Conservation (phyloP, 768 basidiomycete genomes). For the Amanita rimosa region DNA sequence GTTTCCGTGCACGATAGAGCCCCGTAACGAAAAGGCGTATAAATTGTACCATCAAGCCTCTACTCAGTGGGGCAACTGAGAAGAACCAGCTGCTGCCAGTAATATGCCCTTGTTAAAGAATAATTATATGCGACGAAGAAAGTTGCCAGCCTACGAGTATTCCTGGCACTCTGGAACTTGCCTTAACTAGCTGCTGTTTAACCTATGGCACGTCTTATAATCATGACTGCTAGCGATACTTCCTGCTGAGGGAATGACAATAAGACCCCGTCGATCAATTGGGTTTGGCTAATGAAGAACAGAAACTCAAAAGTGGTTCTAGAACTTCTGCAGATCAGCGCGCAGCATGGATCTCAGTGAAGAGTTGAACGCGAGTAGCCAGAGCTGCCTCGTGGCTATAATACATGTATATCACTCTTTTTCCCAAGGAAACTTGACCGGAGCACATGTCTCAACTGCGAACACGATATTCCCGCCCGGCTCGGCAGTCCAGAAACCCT, state of each 20-base stretch:
- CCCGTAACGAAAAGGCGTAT: slow-evolving; percentile 24
- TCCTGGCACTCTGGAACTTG: not conserved
- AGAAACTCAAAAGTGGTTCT: slow-evolving; percentile 11
- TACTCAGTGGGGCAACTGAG: not conserved
- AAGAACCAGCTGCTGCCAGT: not conserved
- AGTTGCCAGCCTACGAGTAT: not conserved
- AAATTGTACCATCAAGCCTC: slow-evolving; percentile 13
- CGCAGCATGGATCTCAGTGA: not conserved
- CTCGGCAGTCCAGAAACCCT: slow-evolving; percentile 2
- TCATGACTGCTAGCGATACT: not conserved
- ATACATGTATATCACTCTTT: not conserved
- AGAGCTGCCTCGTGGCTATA: not conserved
- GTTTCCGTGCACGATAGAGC: slow-evolving; percentile 33
- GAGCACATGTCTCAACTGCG: not conserved
- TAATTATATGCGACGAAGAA: not conserved
- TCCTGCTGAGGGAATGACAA: too few relatives aligned
- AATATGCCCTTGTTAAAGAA: not conserved
- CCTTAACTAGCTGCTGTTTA: slow-evolving; percentile 2
- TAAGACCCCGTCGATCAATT: not conserved
- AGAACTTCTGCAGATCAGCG: not conserved
- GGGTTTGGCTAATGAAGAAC: slow-evolving; percentile 17
- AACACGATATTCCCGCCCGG: not conserved
- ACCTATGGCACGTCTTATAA: not conserved
- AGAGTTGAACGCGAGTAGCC: not conserved
- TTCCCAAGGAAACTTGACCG: slow-evolving; percentile 5